Conservation (phyloP, 169 alveolate species). For the Plasmodium blacklocki region DNA sequence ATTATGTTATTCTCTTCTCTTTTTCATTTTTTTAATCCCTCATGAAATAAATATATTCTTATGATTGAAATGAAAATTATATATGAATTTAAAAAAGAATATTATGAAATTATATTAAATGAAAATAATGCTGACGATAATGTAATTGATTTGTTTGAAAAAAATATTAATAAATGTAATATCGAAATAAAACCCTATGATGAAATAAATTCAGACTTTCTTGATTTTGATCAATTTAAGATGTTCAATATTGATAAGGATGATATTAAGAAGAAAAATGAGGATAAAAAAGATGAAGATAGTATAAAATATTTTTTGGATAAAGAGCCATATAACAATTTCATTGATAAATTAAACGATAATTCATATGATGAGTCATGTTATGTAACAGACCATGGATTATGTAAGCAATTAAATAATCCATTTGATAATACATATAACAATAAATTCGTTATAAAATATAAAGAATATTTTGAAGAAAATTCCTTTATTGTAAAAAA, state of each 20-base stretch:
- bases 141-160: conserved; percentile 24
- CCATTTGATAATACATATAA: neutral
- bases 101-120: conserved; percentile 31
- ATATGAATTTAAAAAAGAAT: conserved; percentile 38
- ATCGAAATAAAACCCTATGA: neutral
- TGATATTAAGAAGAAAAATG: neutral
- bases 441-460: conserved; percentile 1
- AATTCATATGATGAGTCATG: neutral
- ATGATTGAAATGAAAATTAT: conserved; percentile 35
- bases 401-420: neutral
- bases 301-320: neutral
- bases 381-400: neutral
- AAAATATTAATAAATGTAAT: conserved; percentile 32
- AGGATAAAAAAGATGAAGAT: neutral
- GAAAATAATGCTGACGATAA: conserved; percentile 53
- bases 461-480: conserved; percentile 24
- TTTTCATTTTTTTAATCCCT: too few species aligned
- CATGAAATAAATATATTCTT: too few species aligned
- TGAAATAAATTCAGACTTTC: conserved; percentile 39
- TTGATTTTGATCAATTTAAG: conserved; percentile 37
- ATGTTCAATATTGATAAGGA: neutral
- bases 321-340: too few species aligned
- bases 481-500: conserved; percentile 20
- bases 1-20: too few species aligned
- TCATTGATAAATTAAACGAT: neutral